Conservation (phyloP, 2,329 filamentous ascomycete genomes). For the Claviceps citrina region DNA sequence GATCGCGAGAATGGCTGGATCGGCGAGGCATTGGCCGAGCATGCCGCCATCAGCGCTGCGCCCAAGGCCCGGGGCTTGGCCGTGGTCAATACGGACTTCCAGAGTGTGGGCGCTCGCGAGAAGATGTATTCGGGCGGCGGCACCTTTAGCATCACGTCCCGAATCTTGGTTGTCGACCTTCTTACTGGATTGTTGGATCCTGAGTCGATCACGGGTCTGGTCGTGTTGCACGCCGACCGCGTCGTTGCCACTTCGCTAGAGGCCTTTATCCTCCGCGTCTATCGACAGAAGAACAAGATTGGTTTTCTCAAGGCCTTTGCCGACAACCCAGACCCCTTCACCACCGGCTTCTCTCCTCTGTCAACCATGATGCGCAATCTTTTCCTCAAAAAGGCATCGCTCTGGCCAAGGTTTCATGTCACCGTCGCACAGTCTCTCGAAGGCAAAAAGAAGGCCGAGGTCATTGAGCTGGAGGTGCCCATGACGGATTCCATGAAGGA, state of each 20-base stretch:
- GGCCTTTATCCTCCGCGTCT: conserved; percentile 88
- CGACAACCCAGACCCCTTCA: conserved; percentile 82
- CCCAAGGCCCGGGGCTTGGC: conserved; percentile 72
- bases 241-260: conserved; percentile 77
- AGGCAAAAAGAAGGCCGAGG: conserved; percentile 83
- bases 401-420: conserved; percentile 91
- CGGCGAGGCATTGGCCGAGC: conserved; percentile 86
- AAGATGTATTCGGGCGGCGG: conserved; percentile 84
- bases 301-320: conserved; percentile 96
- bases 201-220: conserved; percentile 69
- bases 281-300: conserved; percentile 81
- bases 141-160: conserved; percentile 89
- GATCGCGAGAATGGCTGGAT: conserved; percentile 95
- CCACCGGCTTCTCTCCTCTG: conserved; percentile 73
- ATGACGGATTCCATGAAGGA: conserved; percentile 91
- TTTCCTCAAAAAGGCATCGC: conserved; percentile 71
- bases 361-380: conserved; percentile 79
- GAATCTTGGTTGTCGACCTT: conserved; percentile 87
- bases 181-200: conserved; percentile 70
- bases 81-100: conserved; percentile 86
- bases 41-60: conserved; percentile 76
- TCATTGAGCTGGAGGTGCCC: conserved; percentile 88
- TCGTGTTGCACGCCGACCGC: conserved; percentile 79
- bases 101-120: conserved; percentile 72
- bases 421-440: conserved; percentile 80